Evolutionary conservation across 306 rosid genomes (phyloP), one percentile per base, ranked within the genome.

Genomic region (Fagus sylvatica): DNA sequence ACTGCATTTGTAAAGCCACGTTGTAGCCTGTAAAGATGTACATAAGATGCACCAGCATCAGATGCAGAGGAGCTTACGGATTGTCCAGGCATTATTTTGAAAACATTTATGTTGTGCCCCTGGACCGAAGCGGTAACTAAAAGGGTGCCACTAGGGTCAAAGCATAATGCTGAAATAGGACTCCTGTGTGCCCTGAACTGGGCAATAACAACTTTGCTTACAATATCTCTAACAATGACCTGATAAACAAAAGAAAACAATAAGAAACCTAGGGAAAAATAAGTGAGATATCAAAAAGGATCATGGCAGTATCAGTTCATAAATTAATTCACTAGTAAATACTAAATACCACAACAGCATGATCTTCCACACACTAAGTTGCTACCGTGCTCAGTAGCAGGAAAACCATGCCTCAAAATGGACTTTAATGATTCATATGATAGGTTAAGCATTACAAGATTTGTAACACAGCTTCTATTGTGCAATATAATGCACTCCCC

Each of bases 1-100:
- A 96, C 99, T 3, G 98, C 99, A 81, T 96, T 93, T 15, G 99
- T 96, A 68, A 91, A 78, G 69, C 99, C 99, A 1, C 99, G 98
- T 69, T 93, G 99, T 71, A 96, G 87, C 85, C 91, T 86, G 88
- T 91, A 96, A 69, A 96, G 82, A 87, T 93, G 99, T 75, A 87
- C 80, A 77, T 72, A 71, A 71, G 97, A 90, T 72, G 90, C 76
- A 66, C 76, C 83, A 32, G 85, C 60, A 74, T 84, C 90, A 71
- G 89, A 79, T 34, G 76, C 81, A 39, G 87, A 78, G n/a, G 78
- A 81, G 80, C 66, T 82, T 60, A 74, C 92, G 28, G 82, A 30
- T 5, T 57, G 79, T 65, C 83, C 78, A 9, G 97, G 96, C 83
- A 87, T 91, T 80, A 96, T 87, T 85, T 91, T 90, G 36, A 88